A percentile compares a stretch with the other conserved stretches of the same genome.
Evolutionary conservation across 148 eudicot genomes (phyloP).

Genomic region (Chenopodium suecicum): DNA sequence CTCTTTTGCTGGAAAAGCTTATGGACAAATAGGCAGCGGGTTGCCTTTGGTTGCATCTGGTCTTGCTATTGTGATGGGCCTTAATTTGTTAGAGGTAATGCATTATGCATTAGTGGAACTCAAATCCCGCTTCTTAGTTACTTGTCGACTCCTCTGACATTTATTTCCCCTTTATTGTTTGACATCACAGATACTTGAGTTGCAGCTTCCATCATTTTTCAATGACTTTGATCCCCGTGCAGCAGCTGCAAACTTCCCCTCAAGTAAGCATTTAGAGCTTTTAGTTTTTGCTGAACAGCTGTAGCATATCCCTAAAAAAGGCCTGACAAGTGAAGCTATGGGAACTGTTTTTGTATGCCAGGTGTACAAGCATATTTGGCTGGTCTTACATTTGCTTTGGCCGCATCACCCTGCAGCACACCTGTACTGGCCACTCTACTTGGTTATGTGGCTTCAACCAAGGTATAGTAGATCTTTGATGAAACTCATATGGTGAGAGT

Average conservation of each 20-base stretch:
- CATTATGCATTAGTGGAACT: slow-evolving; percentile 1
- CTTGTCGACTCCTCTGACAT: neutral
- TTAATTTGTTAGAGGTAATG: slow-evolving; percentile 87
- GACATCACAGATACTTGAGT: slow-evolving; percentile 63
- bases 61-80: slow-evolving; percentile 84
- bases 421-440: slow-evolving; percentile 93
- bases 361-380: slow-evolving; percentile 99
- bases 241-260: slow-evolving; percentile 93
- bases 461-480: slow-evolving; percentile 37
- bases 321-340: slow-evolving; percentile 10
- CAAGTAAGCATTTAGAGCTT: slow-evolving; percentile 47
- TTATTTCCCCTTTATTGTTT: neutral
- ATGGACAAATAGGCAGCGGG: slow-evolving; percentile 90
- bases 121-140: neutral
- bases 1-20: slow-evolving; percentile 98
- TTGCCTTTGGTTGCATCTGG: slow-evolving; percentile 91
- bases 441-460: slow-evolving; percentile 89
- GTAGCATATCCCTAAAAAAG: slow-evolving; percentile 3
- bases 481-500: neutral
- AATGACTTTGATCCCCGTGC: slow-evolving; percentile 84
- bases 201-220: slow-evolving; percentile 35
- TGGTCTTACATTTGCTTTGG: slow-evolving; percentile 97
- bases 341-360: slow-evolving; percentile 22
- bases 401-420: slow-evolving; percentile 99
- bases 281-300: slow-evolving; percentile 2